Evolutionary conservation across 805 yeast genomes (phyloP).

Genomic region (Yamadazyma scolyti): DNA sequence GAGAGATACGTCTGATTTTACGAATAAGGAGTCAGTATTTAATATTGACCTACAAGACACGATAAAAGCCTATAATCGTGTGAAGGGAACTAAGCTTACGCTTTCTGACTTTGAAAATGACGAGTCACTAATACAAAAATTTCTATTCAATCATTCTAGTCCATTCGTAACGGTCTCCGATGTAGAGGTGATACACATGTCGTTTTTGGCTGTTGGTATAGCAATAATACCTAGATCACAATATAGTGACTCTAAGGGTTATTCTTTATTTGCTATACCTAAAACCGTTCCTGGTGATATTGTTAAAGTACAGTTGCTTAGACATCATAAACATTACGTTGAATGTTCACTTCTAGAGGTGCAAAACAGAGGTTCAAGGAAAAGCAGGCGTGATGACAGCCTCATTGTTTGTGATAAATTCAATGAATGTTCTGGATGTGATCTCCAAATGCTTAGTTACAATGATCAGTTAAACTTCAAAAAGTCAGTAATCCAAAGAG

Average conservation of each 20-base stretch:
- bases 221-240: slow-evolving; percentile 23
- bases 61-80: slow-evolving; percentile 9
- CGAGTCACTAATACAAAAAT: slow-evolving; percentile 18
- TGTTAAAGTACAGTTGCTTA: slow-evolving; percentile 22
- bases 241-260: slow-evolving; percentile 12
- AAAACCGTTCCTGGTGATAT: slow-evolving; percentile 37
- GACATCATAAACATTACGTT: slow-evolving; percentile 27
- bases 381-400: slow-evolving; percentile 18
- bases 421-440: slow-evolving; percentile 38
- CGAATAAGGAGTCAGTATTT: slow-evolving; percentile 22
- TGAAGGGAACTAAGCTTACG: slow-evolving; percentile 4
- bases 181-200: slow-evolving; percentile 23
- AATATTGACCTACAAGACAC: slow-evolving; percentile 22
- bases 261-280: slow-evolving; percentile 30
- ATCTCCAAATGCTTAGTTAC: slow-evolving; percentile 38
- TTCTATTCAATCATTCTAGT: slow-evolving; percentile 18
- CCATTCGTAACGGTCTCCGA: slow-evolving; percentile 11
- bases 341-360: slow-evolving; percentile 26
- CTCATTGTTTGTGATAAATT: slow-evolving; percentile 33
- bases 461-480: slow-evolving; percentile 36
- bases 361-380: slow-evolving; percentile 7
- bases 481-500: slow-evolving; percentile 24
- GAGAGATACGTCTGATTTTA: slow-evolving; percentile 26
- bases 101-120: slow-evolving; percentile 17
- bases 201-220: slow-evolving; percentile 35